Base-by-base conservation (phyloP, 225 moss, liverwort and hornwort genomes). In the Takakia lepidozioides region DNA sequence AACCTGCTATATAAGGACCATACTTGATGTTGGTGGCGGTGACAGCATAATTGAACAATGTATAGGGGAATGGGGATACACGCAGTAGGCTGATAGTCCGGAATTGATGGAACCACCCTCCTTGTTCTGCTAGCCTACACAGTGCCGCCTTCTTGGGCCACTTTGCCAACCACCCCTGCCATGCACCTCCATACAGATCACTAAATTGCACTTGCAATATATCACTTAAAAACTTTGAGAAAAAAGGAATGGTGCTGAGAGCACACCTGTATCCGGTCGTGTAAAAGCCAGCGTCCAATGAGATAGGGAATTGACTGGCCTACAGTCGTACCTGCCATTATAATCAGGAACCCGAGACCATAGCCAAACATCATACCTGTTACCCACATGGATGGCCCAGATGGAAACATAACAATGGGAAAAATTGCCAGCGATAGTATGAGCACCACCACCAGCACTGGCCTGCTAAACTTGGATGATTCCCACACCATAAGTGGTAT, bases 371-470 rank as follows among this genome's bases (percentile, higher is more conserved):
- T 82, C 86, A 95, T 95, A 59, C 95, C 95, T 29, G 89, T 60
- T 37, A 95, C 51, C 95, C 89, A 95, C 95, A 95, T 95, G 32
- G 95, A 95, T 42, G 95, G 95, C 25, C 82, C 95, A n/a, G 86
- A 87, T 20, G 95, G 95, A 44, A 95, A 51, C 32, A 87, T 57
- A 29, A 95, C 24, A 26, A 82, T 45, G 1, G 95, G 95, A 25
- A 95, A 90, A 22, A 95, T 56, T n/a, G 90, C 75, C 8, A 95
- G 82, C 43, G 95, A 95, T 39, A 84, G 76, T 25, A 95, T 46
- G 14, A 95, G 70, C 54, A 95, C 90, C 58, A 85, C 80, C 27
- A 86, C 82, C 62, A 95, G 71, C 10, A 87, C 71, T 55, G 95
- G 95, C 66, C 65, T 82, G 41, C 84, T 84, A 58, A 95, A 95